Evolutionary conservation across 768 basidiomycete genomes (phyloP).

Genomic region (Mycena galericulata): DNA sequence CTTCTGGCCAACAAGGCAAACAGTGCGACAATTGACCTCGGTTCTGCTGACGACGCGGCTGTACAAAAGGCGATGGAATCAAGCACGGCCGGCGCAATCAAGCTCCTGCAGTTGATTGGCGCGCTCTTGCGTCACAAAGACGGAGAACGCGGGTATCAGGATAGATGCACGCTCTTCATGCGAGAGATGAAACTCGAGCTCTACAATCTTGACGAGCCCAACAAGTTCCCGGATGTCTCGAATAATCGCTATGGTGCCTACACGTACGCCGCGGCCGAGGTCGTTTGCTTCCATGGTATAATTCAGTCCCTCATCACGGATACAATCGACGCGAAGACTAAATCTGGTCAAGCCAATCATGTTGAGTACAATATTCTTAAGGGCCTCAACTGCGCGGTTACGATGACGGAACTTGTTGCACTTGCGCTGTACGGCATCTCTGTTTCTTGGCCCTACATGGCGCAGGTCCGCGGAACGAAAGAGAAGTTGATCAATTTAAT

Average conservation of each 20-base stretch:
- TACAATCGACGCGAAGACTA: slow-evolving; percentile 12
- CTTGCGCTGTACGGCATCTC: slow-evolving; percentile 1
- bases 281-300: slow-evolving; percentile 22
- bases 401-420: background rate
- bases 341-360: slow-evolving; percentile 5
- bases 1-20: slow-evolving; percentile 44
- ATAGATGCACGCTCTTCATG: background rate
- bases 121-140: too few relatives aligned
- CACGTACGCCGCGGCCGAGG: slow-evolving; percentile 33
- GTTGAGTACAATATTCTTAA: slow-evolving; percentile 10
- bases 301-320: slow-evolving; percentile 4
- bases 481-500: background rate
- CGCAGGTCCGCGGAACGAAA: slow-evolving; percentile 51
- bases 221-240: slow-evolving; percentile 3
- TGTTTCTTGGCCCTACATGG: slow-evolving; percentile 42
- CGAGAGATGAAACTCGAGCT: background rate
- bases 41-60: background rate
- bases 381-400: background rate
- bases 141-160: too few relatives aligned
- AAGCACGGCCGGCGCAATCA: background rate
- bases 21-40: slow-evolving; percentile 30
- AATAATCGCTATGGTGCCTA: slow-evolving; percentile 4
- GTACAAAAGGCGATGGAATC: background rate
- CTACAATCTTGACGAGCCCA: background rate
- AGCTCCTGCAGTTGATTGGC: too few relatives aligned